Percentiles rank a stretch among this genome's conserved stretches.
Conservation (phyloP, 1,284 basidiomycete species). For the Jaminaea rosea region DNA sequence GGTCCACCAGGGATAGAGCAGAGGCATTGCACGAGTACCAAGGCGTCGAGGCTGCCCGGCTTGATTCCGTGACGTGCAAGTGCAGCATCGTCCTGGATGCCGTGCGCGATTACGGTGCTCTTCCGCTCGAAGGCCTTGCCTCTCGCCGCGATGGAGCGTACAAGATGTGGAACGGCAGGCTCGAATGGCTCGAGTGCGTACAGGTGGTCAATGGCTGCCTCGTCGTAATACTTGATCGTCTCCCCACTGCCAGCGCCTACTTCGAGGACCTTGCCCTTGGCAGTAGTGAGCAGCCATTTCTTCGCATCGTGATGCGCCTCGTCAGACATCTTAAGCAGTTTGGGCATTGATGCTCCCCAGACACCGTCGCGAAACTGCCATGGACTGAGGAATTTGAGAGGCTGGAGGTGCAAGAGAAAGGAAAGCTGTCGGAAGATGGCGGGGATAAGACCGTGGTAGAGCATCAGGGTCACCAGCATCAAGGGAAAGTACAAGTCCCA, state of each 20-base stretch:
- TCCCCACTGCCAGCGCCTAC: conserved; percentile 27
- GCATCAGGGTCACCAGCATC: no score
- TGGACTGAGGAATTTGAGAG: not conserved
- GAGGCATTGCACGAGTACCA: conserved; percentile 32
- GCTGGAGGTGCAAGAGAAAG: not conserved
- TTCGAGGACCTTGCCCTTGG: conserved; percentile 24
- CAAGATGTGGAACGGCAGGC: conserved; percentile 14
- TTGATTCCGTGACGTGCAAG: conserved; percentile 12
- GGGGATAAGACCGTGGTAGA: not conserved
- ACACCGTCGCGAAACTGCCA: conserved; percentile 6
- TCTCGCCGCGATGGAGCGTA: conserved; percentile 5
- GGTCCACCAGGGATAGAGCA: conserved; percentile 29
- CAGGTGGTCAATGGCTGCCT: conserved; percentile 11
- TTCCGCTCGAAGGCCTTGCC: conserved; percentile 6
- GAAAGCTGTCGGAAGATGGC: not conserved
- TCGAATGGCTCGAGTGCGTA: conserved; percentile 25
- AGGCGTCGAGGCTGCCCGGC: conserved; percentile 22
- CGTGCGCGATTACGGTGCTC: conserved; percentile 16
- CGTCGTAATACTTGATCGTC: conserved; percentile 23
- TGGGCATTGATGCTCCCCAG: conserved; percentile 14
- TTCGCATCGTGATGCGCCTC: conserved; percentile 13
- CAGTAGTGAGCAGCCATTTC: conserved; percentile 11
- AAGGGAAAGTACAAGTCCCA: no score
- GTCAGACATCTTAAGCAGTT: conserved; percentile 11
- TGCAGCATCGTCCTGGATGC: conserved; percentile 7